phyloP scores from a whole-genome alignment of 2,329 filamentous ascomycete genomes.

The Colletotrichum lini region DNA sequence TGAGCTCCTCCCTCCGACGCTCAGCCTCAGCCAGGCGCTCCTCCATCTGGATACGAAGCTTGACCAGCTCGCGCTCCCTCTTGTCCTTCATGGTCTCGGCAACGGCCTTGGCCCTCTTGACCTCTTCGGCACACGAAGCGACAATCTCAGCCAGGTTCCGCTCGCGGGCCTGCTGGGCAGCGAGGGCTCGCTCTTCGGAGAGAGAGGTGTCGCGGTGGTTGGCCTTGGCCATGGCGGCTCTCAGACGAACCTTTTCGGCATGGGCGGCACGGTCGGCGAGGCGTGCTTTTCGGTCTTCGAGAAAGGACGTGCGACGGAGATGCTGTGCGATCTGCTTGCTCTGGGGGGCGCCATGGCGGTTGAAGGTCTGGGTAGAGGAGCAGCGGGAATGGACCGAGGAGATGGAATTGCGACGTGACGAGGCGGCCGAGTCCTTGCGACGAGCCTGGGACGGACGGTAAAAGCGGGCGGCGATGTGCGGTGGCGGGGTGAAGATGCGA shows the following conservation, averaged over 20 bases:
- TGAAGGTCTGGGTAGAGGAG: constrained; percentile 70
- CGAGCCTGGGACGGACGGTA: constrained; percentile 77
- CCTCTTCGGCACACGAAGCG: constrained; percentile 85
- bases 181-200: constrained; percentile 82
- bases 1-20: constrained; percentile 75
- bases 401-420: constrained; percentile 84
- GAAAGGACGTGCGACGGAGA: constrained; percentile 82
- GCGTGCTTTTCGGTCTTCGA: constrained; percentile 84
- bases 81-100: constrained; percentile 86
- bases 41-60: constrained; percentile 81
- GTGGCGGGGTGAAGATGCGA: constrained; percentile 73
- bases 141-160: constrained; percentile 87
- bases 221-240: constrained; percentile 81
- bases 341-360: constrained; percentile 70
- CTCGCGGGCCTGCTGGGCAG: constrained; percentile 83
- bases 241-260: constrained; percentile 84
- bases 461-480: constrained; percentile 84
- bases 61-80: constrained; percentile 80
- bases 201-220: constrained; percentile 74
- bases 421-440: constrained; percentile 82
- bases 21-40: constrained; percentile 85
- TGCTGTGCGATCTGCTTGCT: constrained; percentile 86
- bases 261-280: constrained; percentile 86
- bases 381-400: constrained; percentile 82
- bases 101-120: constrained; percentile 85